phyloP scores from a whole-genome alignment of 2,329 filamentous ascomycete species.

The Chaetomium globosum region DNA sequence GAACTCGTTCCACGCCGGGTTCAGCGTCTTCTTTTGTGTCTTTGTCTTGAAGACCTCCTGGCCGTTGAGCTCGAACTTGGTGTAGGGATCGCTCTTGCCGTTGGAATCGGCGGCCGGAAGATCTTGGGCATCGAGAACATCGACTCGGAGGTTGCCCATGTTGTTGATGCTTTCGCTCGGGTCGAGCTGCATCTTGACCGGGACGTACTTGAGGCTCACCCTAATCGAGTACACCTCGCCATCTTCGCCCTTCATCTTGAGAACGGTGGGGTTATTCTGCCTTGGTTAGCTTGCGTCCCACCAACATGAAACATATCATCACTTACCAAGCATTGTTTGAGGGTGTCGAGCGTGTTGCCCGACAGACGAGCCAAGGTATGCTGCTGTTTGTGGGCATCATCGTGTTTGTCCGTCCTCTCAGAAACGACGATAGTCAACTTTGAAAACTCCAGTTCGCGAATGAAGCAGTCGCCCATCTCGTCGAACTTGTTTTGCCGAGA shows the following conservation, averaged over 20 bases:
- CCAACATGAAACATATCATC: not conserved
- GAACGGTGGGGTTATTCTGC: constrained; percentile 83
- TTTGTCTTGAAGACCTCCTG: constrained; percentile 94
- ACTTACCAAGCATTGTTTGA: constrained; percentile 82
- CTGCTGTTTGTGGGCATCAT: constrained; percentile 72
- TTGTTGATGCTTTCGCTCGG: constrained; percentile 98
- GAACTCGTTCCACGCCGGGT: constrained; percentile 93
- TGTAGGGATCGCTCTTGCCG: constrained; percentile 95
- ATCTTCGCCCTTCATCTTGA: constrained; percentile 77
- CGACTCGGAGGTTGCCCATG: constrained; percentile 92
- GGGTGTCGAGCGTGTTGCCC: constrained; percentile 81
- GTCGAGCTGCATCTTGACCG: constrained; percentile 90
- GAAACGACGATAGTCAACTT: constrained; percentile 85
- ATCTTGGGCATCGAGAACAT: constrained; percentile 81
- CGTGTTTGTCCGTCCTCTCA: constrained; percentile 74
- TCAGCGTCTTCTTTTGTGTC: constrained; percentile 92
- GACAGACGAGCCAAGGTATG: constrained; percentile 78
- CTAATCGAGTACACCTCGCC: constrained; percentile 78
- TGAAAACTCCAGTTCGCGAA: constrained; percentile 96
- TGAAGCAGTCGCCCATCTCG: constrained; percentile 92
- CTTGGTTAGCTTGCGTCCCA: constrained; percentile 26
- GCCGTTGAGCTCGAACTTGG: constrained; percentile 88
- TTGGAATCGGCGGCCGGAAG: constrained; percentile 95
- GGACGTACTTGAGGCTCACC: constrained; percentile 92
- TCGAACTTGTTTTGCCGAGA: constrained; percentile 73